Percentiles rank a stretch among this genome's conserved stretches.
phyloP scores from a whole-genome alignment of 129 eudicot genomes.

The Ambrosia trifida region DNA sequence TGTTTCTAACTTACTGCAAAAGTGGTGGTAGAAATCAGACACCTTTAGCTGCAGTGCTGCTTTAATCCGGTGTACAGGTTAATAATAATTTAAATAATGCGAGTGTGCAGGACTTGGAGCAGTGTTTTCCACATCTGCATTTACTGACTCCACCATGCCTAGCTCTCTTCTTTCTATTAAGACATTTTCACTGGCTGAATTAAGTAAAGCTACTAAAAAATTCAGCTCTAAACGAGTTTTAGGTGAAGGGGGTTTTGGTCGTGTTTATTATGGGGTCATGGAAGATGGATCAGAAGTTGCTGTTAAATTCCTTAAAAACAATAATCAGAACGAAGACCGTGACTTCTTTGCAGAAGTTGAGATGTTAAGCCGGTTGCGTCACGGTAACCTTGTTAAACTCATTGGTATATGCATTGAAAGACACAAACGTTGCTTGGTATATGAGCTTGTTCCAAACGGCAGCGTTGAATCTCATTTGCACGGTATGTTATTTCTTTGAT shows the following conservation, averaged over 20 bases:
- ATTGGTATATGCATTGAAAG: conserved; percentile 18
- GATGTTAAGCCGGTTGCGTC: conserved; percentile 64
- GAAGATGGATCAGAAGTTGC: conserved; percentile 17
- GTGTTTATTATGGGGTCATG: conserved; percentile 23
- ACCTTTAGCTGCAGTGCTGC: conserved; percentile 3
- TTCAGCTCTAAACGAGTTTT: conserved; percentile 31
- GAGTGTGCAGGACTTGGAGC: conserved; percentile 67
- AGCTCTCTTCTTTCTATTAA: conserved; percentile 65
- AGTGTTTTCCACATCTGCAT: conserved; percentile 50
- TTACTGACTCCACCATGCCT: conserved; percentile 63
- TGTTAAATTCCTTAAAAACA: conserved; percentile 9
- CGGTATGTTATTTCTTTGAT: conserved; percentile 45
- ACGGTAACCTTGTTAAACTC: conserved; percentile 16
- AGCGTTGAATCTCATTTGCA: conserved; percentile 88
- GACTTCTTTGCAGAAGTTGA: conserved; percentile 23
- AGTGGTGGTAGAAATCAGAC: conserved; percentile 7
- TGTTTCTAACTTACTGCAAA: neutral
- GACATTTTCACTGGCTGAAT: conserved; percentile 63
- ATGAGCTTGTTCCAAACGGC: conserved; percentile 83
- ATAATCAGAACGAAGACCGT: conserved; percentile 20
- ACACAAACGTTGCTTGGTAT: conserved; percentile 7
- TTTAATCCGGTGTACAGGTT: neutral
- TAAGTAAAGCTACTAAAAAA: conserved; percentile 27
- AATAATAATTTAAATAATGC: neutral
- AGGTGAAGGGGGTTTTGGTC: conserved; percentile 25